Evolutionary conservation across 2,329 filamentous ascomycete genomes (phyloP), one percentile per base, ranked within the genome.

Genomic region (Ophiostoma australiae): DNA sequence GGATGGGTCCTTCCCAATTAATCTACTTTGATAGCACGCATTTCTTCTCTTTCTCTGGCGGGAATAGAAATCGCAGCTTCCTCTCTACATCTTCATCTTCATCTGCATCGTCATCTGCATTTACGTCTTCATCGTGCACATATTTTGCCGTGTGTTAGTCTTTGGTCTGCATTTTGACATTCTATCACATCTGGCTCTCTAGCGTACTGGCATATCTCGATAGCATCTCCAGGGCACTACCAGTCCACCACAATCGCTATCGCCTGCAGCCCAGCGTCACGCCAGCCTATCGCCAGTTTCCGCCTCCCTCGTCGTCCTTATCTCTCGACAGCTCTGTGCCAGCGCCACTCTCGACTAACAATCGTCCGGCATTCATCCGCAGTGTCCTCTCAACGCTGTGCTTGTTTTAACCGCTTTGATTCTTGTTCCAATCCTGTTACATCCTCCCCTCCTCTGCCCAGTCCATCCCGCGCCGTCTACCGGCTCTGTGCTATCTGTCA

Each of bases 1-100:
- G 52, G 23, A 63, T 63, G 58, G 58, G 58, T 63, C 27, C 27
- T 63, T 63, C 15, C 58, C 58, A 35, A 17, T 63, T 63, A 33
- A 33, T 63, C 58, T 63, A 33, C 27, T 35, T 33, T 33, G 58
- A 20, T 63, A 63, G 52, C 52, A 58, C n/a, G 58, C 31, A 35
- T 35, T 65, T 65, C 31, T 65, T 65, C 58, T 17, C 61, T 37
- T 58, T 27, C n/a, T 58, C 52, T 58, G 52, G 58, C 27, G 8
- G 15, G 13, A 63, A 35, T 63, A 6, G 27, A 33, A 63, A 63
- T 63, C 27, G 13, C 58, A 31, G 27, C 58, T 35, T 63, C 27
- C 15, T 33, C 58, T 63, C 11, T 63, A 4, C 58, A 23, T 33
- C 58, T 63, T 63, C n/a, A 39, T 39, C 37, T 44, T 15, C 44